A percentile compares a stretch with the other conserved stretches of the same genome.
These are phyloP conservation scores for Podospora pseudoanserina DNA, from an alignment of 495 filamentous ascomycete genomes.

Conservation along the genomic window DNA sequence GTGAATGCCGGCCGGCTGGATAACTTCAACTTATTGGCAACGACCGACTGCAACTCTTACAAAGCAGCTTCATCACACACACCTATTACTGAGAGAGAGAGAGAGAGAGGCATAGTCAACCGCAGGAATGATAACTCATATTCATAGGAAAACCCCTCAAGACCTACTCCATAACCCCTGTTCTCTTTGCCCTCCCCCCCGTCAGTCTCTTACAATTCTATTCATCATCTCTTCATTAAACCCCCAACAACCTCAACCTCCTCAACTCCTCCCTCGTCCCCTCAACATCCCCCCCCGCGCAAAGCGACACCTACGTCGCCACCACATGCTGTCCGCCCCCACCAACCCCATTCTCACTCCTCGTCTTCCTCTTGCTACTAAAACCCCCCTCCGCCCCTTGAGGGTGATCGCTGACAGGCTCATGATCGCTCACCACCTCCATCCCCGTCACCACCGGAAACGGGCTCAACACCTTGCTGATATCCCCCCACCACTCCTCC, in stretches of 20 bases:
- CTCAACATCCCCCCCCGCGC: neutral
- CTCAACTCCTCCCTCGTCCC: neutral
- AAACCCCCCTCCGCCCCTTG: slow-evolving; percentile 38
- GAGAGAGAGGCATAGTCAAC: slow-evolving; percentile 13
- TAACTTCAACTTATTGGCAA: neutral
- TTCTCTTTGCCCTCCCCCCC: neutral
- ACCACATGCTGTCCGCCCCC: slow-evolving; percentile 19
- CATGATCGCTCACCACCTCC: slow-evolving; percentile 48
- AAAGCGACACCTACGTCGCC: neutral
- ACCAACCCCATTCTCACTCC: slow-evolving; percentile 31
- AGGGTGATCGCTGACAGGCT: slow-evolving; percentile 47
- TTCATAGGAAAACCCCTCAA: neutral
- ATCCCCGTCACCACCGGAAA: slow-evolving; percentile 54
- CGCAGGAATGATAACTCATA: neutral
- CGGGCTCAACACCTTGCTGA: slow-evolving; percentile 57
- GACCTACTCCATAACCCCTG: neutral
- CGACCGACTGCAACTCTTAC: neutral
- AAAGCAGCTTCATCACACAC: neutral
- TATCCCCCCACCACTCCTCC: slow-evolving; percentile 70
- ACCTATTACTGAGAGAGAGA: neutral
- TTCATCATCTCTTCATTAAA: neutral
- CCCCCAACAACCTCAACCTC: neutral
- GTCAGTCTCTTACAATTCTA: neutral
- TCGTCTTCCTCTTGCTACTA: slow-evolving; percentile 36
- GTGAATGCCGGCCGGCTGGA: too few species aligned